Evolutionary conservation across 768 basidiomycete species (phyloP), one percentile per base, ranked within the genome.

Genomic region (Suillus spraguei): DNA sequence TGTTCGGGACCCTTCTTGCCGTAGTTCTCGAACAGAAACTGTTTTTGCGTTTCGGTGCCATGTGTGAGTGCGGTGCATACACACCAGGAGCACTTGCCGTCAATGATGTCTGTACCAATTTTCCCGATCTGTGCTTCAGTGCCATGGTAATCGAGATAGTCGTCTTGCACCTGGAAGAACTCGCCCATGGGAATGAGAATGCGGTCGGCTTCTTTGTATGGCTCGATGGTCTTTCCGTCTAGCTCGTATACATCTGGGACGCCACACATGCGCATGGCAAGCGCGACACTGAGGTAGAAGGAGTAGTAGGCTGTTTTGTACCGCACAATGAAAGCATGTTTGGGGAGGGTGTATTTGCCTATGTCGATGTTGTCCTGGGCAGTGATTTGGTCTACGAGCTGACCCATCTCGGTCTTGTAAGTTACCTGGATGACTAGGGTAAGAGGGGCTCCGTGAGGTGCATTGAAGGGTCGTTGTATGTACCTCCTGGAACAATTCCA

Each of bases 271-370:
- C 89, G 85, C 88, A 99, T 89, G 16, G 95, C 95, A 65, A 95
- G 88, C 24, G 97, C 97, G 66, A 99, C 94, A 59, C 97, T 95
- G 66, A 99, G 93, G 80, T 98, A 97, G 85, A 99, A 99, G 35
- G 94, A 97, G 79, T 99, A 99, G 79, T 86, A 97, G 0, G 97
- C 93, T 38, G 97, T 98, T 80, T 99, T 99, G 87, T 95, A 98
- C 66, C 93, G 84, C 61, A 98, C 97, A 74, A 99, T 97, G 62
- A 93, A 85, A 64, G 86, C 85, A 74, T 98, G 95, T 74, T 94
- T 96, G 70, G 8, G 81, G 32, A 97, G 82, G 4, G 92, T 94
- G 79, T 99, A 99, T 70, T 90, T 91, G 77, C 72, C 80, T 58
- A 99, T 81, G 72, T 99, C 94, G 58, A 99, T 90, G 20, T 80